Base-by-base conservation (phyloP, 2,329 filamentous ascomycete genomes). In the Plectosphaerella plurivora region DNA sequence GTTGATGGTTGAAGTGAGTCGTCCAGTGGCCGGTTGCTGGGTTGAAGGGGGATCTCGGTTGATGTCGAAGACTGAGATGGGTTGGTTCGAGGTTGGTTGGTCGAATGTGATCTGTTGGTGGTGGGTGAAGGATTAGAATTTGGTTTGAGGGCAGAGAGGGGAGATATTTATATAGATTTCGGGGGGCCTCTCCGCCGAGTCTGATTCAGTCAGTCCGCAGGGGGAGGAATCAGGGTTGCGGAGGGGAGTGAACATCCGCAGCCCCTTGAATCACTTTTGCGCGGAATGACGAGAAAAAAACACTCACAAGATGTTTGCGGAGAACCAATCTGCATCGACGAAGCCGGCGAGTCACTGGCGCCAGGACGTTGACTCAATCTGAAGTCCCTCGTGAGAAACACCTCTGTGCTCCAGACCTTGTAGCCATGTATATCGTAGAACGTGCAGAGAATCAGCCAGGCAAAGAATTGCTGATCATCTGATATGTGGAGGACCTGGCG, bases 351-450 rank as follows among this genome's bases (percentile, higher is more conserved):
- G 51, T 56, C 55, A 54, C 55, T 41, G 37, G 45, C 18, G 4
- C 41, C 45, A 18, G 22, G 16, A 10, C 44, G 36, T 5, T 47
- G 35, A 7, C 39, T 33, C 24, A 51, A 44, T 1, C 45, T 44
- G 39, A 52, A 51, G 9, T 42, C 51, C 24, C 56, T 51, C 6
- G 41, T 42, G 3, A 48, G 49, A 41, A 79, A 73, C 18, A 77
- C 51, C 60, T 78, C 69, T 1, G 67, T 73, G 45, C 74, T 76
- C 74, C 75, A 80, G 39, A 80, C 53, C 4, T 69, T 60, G 35
- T 61, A 63, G 42, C 70, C 68, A 10, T 69, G 51, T 2, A 56
- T 51, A 64, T 80, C 74, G 61, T 75, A 77, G 50, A 78, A 80
- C 1, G 70, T 70, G 0, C 69, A 76, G 14, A 76, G 65, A 20